Conservation (phyloP, 169 alveolate species). For the Cryptosporidium baileyi region DNA sequence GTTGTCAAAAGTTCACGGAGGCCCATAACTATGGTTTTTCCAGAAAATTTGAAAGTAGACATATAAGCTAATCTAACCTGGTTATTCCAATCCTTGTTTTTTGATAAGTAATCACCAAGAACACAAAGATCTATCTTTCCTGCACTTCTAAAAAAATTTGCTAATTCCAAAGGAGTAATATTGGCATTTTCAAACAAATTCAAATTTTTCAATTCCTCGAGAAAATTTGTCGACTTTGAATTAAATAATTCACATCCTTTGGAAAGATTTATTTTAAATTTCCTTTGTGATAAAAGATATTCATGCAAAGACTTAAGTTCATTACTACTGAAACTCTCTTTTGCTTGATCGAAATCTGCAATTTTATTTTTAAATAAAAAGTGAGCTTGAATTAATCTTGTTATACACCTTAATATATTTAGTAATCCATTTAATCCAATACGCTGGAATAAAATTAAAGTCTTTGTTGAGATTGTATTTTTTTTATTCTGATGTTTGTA, state of each 20-base stretch:
- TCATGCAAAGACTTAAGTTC: not conserved
- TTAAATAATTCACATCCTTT: constrained; percentile 3
- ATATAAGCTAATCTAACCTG: constrained; percentile 80
- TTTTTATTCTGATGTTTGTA: not conserved
- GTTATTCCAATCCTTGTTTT: constrained; percentile 67
- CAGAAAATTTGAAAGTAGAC: constrained; percentile 79
- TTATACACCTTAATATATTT: not conserved
- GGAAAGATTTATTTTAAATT: not conserved
- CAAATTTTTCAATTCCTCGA: not conserved
- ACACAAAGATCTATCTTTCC: not conserved
- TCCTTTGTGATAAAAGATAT: not conserved
- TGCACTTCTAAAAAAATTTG: constrained; percentile 29
- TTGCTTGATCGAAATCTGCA: not conserved
- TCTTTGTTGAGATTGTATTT: not conserved
- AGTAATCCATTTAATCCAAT: constrained; percentile 44
- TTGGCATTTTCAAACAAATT: not conserved
- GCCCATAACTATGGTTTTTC: constrained; percentile 84
- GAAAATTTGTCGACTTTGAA: not conserved
- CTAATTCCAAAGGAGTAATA: constrained; percentile 2
- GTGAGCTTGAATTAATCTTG: not conserved
- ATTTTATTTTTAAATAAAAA: not conserved
- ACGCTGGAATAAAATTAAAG: constrained; percentile 50
- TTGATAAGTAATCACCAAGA: constrained; percentile 58
- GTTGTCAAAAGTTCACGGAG: constrained; percentile 82
- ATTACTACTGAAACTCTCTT: not conserved